Base-by-base conservation (phyloP, 805 yeast species). In the Metschnikowia anglica region DNA sequence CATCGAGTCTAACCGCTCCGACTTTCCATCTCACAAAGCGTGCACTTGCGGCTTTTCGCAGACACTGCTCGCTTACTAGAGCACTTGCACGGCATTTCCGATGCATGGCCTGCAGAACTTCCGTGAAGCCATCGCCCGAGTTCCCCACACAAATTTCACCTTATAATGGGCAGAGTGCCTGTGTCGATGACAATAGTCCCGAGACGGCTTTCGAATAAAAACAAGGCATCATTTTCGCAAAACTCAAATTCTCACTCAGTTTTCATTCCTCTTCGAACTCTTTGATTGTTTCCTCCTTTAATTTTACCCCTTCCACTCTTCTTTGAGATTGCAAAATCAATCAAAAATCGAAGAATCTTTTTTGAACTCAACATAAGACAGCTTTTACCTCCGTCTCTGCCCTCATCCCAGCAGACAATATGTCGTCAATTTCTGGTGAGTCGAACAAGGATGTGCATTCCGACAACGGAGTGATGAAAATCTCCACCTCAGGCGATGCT, bases 401-500 rank as follows among this genome's bases (percentile, higher is more conserved):
- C 7, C 26, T 8, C 11, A 23, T 7, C 11, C 26, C 26, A 17
- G 16, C 11, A 29, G 5, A 32, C 31, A 17, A 48, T n/a, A n/a
- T 49, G 53, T 49, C 53, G 17, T 37, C 48, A 11, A 24, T 45
- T 25, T 47, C 53, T 25, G 48, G 39, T 16, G 46, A 41, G 20
- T 44, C 51, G 20, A 27, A 46, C 35, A 49, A 49, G 21, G 49
- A 42, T 16, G 29, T 28, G 6, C 41, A 36, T 31, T 42, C 49
- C 26, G 44, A 35, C 18, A 26, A 13, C 15, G 46, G 44, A 11
- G 47, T 52, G 5, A 27, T 38, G n/a, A 47, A 65, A 58, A 36
- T 72, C 55, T 40, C 60, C 41, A 55, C 63, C 23, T 24, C 58
- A 13, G 73, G 70, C 3, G 66, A 57, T 1, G 53, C 57, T 20